Evolutionary conservation across 2,329 filamentous ascomycete genomes (phyloP).

Genomic region (Macrophomina tecta): DNA sequence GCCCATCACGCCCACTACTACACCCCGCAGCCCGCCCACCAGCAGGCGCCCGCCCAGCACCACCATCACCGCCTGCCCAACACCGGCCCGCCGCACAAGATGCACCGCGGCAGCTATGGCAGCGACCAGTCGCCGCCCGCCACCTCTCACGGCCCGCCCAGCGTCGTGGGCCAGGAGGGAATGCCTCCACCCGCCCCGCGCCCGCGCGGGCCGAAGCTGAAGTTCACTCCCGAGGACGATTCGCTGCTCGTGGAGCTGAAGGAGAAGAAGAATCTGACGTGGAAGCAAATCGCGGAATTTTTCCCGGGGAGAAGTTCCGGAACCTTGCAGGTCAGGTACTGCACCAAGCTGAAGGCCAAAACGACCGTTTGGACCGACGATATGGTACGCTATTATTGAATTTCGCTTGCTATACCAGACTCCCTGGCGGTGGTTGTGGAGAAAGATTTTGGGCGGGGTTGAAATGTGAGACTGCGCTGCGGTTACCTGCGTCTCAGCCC

Average conservation of each 20-base stretch:
- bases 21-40: conserved; percentile 35
- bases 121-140: conserved; percentile 44
- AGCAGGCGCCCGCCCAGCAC: conserved; percentile 52
- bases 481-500: neutral
- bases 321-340: conserved; percentile 91
- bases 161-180: conserved; percentile 81
- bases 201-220: conserved; percentile 86
- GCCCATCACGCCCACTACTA: conserved; percentile 35
- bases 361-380: conserved; percentile 93
- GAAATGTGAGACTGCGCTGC: conserved; percentile 10
- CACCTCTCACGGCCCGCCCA: conserved; percentile 69
- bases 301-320: conserved; percentile 90
- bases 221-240: conserved; percentile 93
- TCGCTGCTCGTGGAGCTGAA: conserved; percentile 86
- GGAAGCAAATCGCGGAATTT: conserved; percentile 97
- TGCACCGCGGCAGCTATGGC: conserved; percentile 64
- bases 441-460: neutral
- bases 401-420: too few species aligned
- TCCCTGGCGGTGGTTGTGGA: neutral
- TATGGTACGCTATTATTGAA: conserved; percentile 66
- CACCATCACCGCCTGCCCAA: conserved; percentile 84
- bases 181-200: conserved; percentile 84
- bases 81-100: conserved; percentile 71
- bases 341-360: conserved; percentile 93
- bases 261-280: conserved; percentile 91